Base-by-base conservation (phyloP, 2,329 filamentous ascomycete genomes). In the Cladosporium sp. region DNA sequence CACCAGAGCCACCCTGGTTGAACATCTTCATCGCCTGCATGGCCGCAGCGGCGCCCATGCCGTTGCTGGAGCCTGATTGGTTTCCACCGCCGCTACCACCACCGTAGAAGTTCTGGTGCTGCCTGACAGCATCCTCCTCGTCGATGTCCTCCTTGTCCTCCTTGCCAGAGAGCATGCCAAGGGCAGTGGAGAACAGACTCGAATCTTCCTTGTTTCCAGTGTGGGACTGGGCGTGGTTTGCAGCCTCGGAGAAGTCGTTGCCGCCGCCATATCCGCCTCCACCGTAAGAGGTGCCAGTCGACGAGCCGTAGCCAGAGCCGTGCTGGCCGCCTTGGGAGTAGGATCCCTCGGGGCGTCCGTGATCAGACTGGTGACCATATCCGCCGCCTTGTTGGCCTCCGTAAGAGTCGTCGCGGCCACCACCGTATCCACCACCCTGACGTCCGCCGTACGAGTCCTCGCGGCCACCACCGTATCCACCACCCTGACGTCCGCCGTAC, bases 21-120 rank as follows among this genome's bases (percentile, higher is more conserved):
- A 95, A 95, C 76, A 85, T 81, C 75, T 91, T 90, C 59, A 91
- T 69, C 0, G 87, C 87, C 69, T 91, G 85, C 80, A 91, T 83
- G 14, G 87, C 89, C 55, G 88, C 87, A 49, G 91, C 85, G 62
- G 77, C 73, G 63, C 91, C 87, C 52, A 77, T 70, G 43, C 67
- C 68, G 46, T 69, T 75, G 64, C 60, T 71, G 52, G 76, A 70
- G 22, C 75, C 71, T 14, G 75, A 71, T 51, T 75, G 70, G 22
- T 74, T 70, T 14, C 76, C 72, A 18, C 77, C 74, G 46, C 70
- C 70, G 38, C 33, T 41, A 16, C 46, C 46, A 38, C 42, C 35
- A 33, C 78, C 80, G 66, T 90, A 95, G 63, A 85, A 81, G 54
- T 86, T 78, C 72, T 90, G 79, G 74, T 96, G 89, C 59, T 86